These are phyloP conservation scores for Fusarium continuum DNA, from an alignment of 2,329 filamentous ascomycete species.

Conservation along the genomic window DNA sequence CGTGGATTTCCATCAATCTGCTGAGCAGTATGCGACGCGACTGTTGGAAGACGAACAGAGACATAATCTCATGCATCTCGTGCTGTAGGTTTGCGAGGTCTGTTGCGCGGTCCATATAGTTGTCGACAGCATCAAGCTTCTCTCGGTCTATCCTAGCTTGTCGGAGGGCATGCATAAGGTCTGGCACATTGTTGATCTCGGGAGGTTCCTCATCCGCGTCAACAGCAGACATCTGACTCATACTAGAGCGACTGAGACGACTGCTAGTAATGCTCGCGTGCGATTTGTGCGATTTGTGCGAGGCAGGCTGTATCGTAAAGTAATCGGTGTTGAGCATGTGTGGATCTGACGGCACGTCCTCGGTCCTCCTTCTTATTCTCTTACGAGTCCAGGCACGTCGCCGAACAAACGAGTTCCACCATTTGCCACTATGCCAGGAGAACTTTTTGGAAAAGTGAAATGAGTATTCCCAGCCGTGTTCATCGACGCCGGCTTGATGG, in stretches of 20 bases:
- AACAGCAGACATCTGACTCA: slow-evolving; percentile 49
- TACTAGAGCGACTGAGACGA: slow-evolving; percentile 50
- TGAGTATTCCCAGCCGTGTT: slow-evolving; percentile 96
- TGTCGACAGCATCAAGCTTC: slow-evolving; percentile 84
- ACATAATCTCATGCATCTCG: slow-evolving; percentile 86
- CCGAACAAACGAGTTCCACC: slow-evolving; percentile 96
- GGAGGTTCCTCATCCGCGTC: slow-evolving; percentile 66
- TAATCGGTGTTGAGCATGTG: slow-evolving; percentile 80
- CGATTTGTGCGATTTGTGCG: slow-evolving; percentile 48
- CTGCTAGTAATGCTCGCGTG: slow-evolving; percentile 48
- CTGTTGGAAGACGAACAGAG: slow-evolving; percentile 86
- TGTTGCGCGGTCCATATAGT: slow-evolving; percentile 80
- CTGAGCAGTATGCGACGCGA: slow-evolving; percentile 81
- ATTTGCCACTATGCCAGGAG: slow-evolving; percentile 88
- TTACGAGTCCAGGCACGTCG: slow-evolving; percentile 88
- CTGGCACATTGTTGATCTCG: slow-evolving; percentile 69
- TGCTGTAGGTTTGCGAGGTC: slow-evolving; percentile 80
- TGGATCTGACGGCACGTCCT: slow-evolving; percentile 60
- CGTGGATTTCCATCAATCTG: slow-evolving; percentile 69
- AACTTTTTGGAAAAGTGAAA: slow-evolving; percentile 81
- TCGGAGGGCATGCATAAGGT: slow-evolving; percentile 74
- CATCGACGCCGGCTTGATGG: slow-evolving; percentile 79
- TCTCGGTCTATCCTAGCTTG: slow-evolving; percentile 84
- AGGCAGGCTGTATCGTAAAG: slow-evolving; percentile 75
- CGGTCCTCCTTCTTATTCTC: slow-evolving; percentile 68